These are phyloP conservation scores for Enterospora canceri DNA, from an alignment of 371 early-diverging fungal species.

Conservation along the genomic window DNA sequence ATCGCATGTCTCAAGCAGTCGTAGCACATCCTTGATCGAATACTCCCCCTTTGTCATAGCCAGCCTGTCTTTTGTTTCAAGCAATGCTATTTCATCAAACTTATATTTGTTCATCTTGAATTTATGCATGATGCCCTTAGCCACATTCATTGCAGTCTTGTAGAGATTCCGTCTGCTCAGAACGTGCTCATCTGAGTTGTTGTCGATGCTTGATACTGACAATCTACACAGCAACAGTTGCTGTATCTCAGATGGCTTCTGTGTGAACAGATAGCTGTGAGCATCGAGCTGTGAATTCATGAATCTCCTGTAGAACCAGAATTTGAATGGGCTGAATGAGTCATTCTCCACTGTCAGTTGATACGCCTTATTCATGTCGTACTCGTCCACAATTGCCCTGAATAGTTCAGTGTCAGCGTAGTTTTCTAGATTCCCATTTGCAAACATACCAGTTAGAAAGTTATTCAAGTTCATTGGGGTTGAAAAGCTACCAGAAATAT, in stretches of 20 bases:
- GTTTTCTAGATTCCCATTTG: too few relatives aligned
- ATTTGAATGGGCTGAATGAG: background rate
- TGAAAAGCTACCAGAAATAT: too few relatives aligned
- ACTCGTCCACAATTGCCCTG: slow-evolving; percentile 12
- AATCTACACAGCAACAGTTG: background rate
- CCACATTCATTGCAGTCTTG: background rate
- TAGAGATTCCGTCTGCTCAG: background rate
- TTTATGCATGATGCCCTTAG: background rate
- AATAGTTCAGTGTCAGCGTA: too few relatives aligned
- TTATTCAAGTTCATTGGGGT: too few relatives aligned
- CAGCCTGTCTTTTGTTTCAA: background rate
- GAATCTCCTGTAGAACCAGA: slow-evolving; percentile 12
- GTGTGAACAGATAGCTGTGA: background rate
- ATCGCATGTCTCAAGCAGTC: slow-evolving; percentile 27
- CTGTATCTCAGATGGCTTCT: background rate
- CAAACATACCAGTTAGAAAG: too few relatives aligned
- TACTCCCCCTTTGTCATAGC: background rate
- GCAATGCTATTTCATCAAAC: background rate
- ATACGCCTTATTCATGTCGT: slow-evolving; percentile 1
- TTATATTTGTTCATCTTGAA: slow-evolving; percentile 19
- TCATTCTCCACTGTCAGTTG: background rate
- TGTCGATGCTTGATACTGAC: background rate
- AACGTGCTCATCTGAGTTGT: background rate
- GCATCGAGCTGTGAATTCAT: background rate
- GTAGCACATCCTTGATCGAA: slow-evolving; percentile 13